Conservation (phyloP, 169 alveolate species). For the Amoebophrya sp. region DNA sequence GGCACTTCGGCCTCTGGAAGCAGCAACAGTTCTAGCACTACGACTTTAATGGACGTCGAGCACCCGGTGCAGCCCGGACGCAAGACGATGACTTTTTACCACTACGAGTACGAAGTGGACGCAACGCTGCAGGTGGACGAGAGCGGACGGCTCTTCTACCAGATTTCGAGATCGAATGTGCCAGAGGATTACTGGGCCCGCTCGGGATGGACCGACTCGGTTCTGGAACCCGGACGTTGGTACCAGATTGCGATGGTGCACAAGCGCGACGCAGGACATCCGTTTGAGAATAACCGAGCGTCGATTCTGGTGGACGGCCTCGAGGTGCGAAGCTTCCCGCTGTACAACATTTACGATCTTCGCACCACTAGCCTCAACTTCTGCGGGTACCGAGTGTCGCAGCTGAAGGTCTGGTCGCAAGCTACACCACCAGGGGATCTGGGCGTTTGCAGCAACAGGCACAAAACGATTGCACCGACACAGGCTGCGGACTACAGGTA, state of each 20-base stretch:
- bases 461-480: neutral
- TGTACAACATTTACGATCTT: neutral
- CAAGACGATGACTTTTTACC: neutral
- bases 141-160: neutral
- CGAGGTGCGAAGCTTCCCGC: neutral
- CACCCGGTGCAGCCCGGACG: too few relatives aligned
- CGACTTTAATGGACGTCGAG: too few relatives aligned
- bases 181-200: neutral
- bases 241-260: neutral
- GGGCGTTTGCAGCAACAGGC: neutral
- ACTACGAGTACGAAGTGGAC: neutral
- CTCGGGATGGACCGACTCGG: neutral
- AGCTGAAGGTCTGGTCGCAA: conserved; percentile 7
- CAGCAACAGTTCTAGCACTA: too few relatives aligned
- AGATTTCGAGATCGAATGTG: neutral
- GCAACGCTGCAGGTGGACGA: conserved; percentile 6
- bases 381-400: neutral
- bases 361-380: neutral
- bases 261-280: neutral
- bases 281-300: neutral
- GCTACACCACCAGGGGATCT: neutral
- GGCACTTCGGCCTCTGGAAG: too few relatives aligned
- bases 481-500: conserved; percentile 2
- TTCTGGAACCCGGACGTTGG: neutral
- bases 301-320: neutral